Evolutionary conservation across 1,284 basidiomycete genomes (phyloP), one percentile per base, ranked within the genome.

Genomic region (Salmacisia buchloeana): DNA sequence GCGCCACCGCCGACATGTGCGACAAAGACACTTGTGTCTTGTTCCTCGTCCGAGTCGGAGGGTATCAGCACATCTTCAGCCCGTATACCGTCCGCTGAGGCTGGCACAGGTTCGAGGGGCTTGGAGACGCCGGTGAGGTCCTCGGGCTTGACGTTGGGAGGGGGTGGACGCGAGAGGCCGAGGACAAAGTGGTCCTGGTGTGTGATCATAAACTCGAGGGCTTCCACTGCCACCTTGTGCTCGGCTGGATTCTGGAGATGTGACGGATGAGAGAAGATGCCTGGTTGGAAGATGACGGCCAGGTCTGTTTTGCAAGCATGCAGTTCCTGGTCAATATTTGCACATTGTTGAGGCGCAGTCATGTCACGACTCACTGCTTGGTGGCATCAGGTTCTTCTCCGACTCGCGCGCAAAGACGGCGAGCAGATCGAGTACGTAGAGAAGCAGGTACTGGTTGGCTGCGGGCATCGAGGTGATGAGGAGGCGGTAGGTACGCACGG

Each of bases 351-450:
- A 25, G 23, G 27, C 33, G 31, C 10, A 27, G 15, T 60, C 27
- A 27, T 72, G 13, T 31, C 13, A 3, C 1, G 33, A 83, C 89
- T 76, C 70, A 94, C 92, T 98, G 65, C 89, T 86, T 15, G 94
- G 89, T 1, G 89, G 94, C 94, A 98, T 98, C 54, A 94, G 83
- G 79, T 97, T 98, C 82, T 89, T 90, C 71, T 93, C 89, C 29
- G 88, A 86, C 79, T 92, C 92, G 63, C 89, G 86, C 1, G 92
- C 89, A 81, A 98, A 97, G 7, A 98, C 92, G 56, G 92, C 92
- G 56, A 98, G 84, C 25, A 98, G 85, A 80, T 98, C 94, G 66
- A 98, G 86, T 35, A 98, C 91, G 80, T 98, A 98, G 62, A 97
- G 87, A 31, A 98, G 84, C 25, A 98, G 86, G 79, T 94, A 96